Percentiles rank a stretch among this genome's conserved stretches.
Conservation (phyloP, 352 stramenopile species). For the Phytophthora macrochlamydospora region DNA sequence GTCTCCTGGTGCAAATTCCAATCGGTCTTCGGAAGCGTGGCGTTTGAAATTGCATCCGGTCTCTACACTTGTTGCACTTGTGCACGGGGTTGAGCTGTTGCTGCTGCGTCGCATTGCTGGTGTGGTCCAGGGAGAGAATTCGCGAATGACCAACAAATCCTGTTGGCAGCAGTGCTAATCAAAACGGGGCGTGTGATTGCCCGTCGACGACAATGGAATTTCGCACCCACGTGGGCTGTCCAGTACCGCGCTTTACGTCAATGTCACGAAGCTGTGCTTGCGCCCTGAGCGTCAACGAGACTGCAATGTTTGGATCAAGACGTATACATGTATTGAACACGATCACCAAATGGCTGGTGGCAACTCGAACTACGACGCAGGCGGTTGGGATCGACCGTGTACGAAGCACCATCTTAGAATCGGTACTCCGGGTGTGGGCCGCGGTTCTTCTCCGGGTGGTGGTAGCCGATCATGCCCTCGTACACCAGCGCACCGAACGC, state of each 20-base stretch:
- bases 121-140: background rate
- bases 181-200: no score
- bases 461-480: constrained; percentile 39
- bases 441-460: constrained; percentile 48
- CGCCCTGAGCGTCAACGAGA: no score
- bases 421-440: constrained; percentile 24
- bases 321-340: background rate
- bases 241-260: background rate
- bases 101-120: background rate
- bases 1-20: constrained; percentile 38
- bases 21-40: constrained; percentile 18
- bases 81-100: background rate
- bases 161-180: background rate
- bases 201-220: background rate
- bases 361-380: background rate
- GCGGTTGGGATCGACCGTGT: no score
- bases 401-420: constrained; percentile 8
- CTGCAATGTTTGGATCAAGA: background rate
- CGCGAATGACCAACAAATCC: background rate
- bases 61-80: background rate
- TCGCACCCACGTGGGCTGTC: background rate
- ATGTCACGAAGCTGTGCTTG: background rate
- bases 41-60: no score
- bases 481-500: constrained; percentile 39
- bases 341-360: background rate